Base-by-base conservation (phyloP, 495 filamentous ascomycete species). In the Lophiostoma macrostomum region DNA sequence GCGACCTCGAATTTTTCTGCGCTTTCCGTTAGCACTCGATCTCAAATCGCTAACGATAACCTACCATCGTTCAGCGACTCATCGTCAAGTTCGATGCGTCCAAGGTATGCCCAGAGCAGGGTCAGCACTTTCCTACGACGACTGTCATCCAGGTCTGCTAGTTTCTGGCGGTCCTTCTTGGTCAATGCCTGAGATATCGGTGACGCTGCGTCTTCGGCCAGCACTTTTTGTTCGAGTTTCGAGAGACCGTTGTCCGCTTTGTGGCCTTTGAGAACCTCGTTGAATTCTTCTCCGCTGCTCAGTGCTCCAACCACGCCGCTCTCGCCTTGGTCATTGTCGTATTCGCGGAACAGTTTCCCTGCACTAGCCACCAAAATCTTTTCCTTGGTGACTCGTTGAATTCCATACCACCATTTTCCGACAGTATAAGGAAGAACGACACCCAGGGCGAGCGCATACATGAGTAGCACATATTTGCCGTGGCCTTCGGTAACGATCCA, bases 371-470 rank as follows among this genome's bases (percentile, higher is more conserved):
- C 83, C 30, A 95, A 76, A 25, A 97, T 86, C 56, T 85, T 85
- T 71, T 98, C 93, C 69, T 88, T 93, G 16, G 93, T 96, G 66
- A 88, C 78, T 39, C 84, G 78, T 66, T 95, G 89, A 5, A 89
- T 95, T 45, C 93, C 93, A 67, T 97, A 98, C 93, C 93, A 98
- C 93, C 93, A 98, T 28, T 84, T 86, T 22, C 93, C 93, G 30
- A 97, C 94, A 40, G 94, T 76, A 65, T 96, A 98, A 11, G 93
- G 93, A 36, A 98, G 71, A 34, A 96, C 71, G 25, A 96, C 87
- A 41, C 91, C 94, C 29, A 98, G 80, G 30, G 96, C 74, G 34
- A 80, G 70, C 8, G 87, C 90, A 67, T 98, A 98, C 37, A 97
- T 76, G 59, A 95, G 71, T 51, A 98, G 76, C 37, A 96, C 88